Conservation (phyloP, 2,329 filamentous ascomycete genomes). For the Fusarium ambrosium region DNA sequence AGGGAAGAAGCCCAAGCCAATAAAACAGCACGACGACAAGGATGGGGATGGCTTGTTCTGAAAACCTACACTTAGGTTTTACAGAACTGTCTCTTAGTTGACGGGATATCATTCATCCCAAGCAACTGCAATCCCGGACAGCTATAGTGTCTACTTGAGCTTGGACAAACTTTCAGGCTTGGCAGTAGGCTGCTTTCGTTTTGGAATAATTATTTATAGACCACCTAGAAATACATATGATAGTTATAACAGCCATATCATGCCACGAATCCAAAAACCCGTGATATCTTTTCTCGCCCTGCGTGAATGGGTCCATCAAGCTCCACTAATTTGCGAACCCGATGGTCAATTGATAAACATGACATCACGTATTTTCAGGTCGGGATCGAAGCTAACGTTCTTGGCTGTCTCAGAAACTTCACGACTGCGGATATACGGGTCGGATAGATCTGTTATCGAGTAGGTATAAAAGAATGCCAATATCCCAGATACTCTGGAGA, state of each 20-base stretch:
- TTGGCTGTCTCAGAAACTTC: not conserved
- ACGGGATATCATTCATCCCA: not conserved
- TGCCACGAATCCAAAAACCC: not conserved
- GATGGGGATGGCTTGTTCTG: not conserved
- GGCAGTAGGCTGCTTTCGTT: not conserved
- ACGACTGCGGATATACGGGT: not conserved
- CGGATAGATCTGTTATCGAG: not conserved
- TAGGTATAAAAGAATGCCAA: not conserved
- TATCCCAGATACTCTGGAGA: not conserved
- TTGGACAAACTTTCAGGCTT: not conserved
- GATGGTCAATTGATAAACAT: not conserved
- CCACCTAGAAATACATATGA: not conserved
- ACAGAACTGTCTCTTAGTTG: not conserved
- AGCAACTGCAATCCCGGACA: too few species aligned
- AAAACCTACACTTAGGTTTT: not conserved
- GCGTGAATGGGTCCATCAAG: not conserved
- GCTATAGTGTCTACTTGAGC: not conserved
- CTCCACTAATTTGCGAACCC: not conserved
- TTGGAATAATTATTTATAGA: not conserved
- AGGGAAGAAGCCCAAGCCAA: constrained; percentile 9
- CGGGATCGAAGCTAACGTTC: not conserved
- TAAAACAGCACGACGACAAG: not conserved
- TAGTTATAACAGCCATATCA: not conserved
- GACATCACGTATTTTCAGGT: not conserved
- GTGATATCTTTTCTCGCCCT: not conserved